Evolutionary conservation across 179 eudicot genomes (phyloP).

Genomic region (Heliamphora ciliata): DNA sequence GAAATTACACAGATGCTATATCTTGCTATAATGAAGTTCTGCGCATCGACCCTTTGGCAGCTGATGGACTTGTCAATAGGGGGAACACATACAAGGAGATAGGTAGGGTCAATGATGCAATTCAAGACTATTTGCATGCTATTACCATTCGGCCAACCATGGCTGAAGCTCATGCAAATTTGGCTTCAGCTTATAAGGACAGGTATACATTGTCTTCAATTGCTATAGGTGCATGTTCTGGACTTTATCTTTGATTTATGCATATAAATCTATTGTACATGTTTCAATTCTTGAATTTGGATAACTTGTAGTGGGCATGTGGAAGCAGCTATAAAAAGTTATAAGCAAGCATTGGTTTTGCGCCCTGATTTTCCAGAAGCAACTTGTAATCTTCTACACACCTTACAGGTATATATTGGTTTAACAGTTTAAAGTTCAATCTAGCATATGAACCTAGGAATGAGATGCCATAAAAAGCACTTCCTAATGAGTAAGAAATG

Average conservation of each 20-base stretch:
- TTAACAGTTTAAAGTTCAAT: neutral
- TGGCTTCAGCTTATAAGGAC: slow-evolving; percentile 96
- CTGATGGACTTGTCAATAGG: slow-evolving; percentile 87
- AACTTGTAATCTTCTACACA: slow-evolving; percentile 92
- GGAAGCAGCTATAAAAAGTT: slow-evolving; percentile 84
- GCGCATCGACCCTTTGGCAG: slow-evolving; percentile 84
- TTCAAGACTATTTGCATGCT: slow-evolving; percentile 83
- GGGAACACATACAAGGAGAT: slow-evolving; percentile 89
- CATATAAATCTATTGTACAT: neutral
- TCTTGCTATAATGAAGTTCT: slow-evolving; percentile 94
- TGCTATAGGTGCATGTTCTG: neutral
- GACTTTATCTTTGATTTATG: neutral
- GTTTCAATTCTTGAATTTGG: slow-evolving; percentile 3
- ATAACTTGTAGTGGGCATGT: slow-evolving; percentile 60
- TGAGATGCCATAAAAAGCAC: neutral
- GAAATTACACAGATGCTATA: slow-evolving; percentile 75
- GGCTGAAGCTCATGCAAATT: slow-evolving; percentile 99
- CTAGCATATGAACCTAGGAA: too few relatives aligned
- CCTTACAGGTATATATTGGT: slow-evolving; percentile 60
- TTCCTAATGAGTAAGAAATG: neutral
- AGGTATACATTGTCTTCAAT: slow-evolving; percentile 39
- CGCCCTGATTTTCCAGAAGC: slow-evolving; percentile 98
- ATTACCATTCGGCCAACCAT: slow-evolving; percentile 72
- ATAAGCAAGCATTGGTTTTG: slow-evolving; percentile 69
- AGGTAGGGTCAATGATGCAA: slow-evolving; percentile 92